These are phyloP conservation scores for Naematelia aurantialba DNA, from an alignment of 768 basidiomycete species.

Conservation along the genomic window DNA sequence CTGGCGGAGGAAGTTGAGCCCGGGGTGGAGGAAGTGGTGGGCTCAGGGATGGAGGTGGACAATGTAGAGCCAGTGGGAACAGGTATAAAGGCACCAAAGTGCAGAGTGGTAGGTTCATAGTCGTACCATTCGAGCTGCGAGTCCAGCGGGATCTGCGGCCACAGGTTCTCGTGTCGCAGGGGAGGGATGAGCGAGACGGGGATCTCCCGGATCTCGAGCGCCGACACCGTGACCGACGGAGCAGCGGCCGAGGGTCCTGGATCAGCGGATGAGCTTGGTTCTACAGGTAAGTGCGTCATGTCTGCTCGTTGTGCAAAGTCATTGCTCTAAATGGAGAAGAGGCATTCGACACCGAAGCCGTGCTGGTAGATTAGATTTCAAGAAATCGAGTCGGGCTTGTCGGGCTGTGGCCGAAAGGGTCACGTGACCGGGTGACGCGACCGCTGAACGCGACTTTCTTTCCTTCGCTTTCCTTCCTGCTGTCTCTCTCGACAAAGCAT, in stretches of 20 bases:
- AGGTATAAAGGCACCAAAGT: constrained; percentile 28
- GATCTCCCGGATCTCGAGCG: constrained; percentile 10
- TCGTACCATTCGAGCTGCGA: constrained; percentile 24
- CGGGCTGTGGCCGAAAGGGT: not conserved
- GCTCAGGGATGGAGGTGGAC: constrained; percentile 14
- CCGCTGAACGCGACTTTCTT: not conserved
- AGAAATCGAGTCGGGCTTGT: not conserved
- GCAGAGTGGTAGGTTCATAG: constrained; percentile 15
- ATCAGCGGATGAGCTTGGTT: no score
- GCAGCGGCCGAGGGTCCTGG: no score
- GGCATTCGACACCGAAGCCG: no score
- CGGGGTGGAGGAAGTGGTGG: constrained; percentile 10
- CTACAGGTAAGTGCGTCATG: no score
- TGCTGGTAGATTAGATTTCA: no score
- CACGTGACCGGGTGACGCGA: not conserved
- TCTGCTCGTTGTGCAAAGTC: no score
- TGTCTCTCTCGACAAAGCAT: no score
- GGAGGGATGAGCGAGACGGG: constrained; percentile 6
- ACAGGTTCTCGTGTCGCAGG: constrained; percentile 21
- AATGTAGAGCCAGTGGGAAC: constrained; percentile 15
- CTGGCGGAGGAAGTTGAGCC: not conserved
- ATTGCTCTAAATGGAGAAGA: no score
- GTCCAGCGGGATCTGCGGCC: constrained; percentile 14
- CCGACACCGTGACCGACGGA: not conserved
- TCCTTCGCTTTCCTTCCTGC: no score